Conservation (phyloP, 129 eudicot species). For the Saussurea involucrata region DNA sequence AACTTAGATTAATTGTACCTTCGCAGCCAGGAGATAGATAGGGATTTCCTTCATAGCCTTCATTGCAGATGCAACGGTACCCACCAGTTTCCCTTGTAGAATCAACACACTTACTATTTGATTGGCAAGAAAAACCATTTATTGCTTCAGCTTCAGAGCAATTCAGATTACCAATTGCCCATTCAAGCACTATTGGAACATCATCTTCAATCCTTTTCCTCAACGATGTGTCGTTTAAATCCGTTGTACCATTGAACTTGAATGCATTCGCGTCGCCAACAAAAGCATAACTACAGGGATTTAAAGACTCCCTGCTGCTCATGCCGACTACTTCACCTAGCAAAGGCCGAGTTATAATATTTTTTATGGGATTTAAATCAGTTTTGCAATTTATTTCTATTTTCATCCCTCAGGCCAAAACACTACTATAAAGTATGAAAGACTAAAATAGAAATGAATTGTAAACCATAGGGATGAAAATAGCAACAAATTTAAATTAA, state of each 20-base stretch:
- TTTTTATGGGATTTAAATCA: not conserved
- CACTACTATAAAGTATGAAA: no score
- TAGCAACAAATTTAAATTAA: no score
- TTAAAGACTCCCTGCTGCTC: not conserved
- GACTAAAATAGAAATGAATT: no score
- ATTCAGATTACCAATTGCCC: constrained; percentile 24
- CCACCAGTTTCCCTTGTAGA: not conserved
- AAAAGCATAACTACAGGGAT: constrained; percentile 43
- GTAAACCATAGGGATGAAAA: no score
- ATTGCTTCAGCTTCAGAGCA: not conserved
- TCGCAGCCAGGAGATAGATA: not conserved
- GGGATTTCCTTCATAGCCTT: not conserved
- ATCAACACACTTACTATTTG: not conserved
- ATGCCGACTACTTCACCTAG: not conserved
- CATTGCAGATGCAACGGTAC: not conserved
- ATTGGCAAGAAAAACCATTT: not conserved
- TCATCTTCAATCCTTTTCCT: not conserved
- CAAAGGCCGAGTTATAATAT: not conserved
- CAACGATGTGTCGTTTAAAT: constrained; percentile 15
- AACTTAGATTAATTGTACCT: not conserved
- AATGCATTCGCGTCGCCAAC: constrained; percentile 32
- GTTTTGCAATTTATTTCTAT: no score
- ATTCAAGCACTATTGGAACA: constrained; percentile 41
- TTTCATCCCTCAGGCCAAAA: no score
- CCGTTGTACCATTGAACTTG: constrained; percentile 15